Base-by-base conservation (phyloP, 352 stramenopile species). In the Phytophthora lateralis region DNA sequence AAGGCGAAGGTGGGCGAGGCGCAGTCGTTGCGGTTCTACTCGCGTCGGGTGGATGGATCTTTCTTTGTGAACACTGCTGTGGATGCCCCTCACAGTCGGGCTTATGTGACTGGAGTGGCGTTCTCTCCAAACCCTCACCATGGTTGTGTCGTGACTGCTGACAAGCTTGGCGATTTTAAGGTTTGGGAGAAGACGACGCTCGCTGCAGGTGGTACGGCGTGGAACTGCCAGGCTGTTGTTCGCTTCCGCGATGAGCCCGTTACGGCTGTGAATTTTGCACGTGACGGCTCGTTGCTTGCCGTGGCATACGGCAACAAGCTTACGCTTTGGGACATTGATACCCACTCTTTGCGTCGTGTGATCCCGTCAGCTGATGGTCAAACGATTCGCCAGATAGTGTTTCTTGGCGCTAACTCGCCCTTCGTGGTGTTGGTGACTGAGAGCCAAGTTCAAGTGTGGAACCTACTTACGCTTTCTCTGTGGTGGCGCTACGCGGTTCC, bases 41-140 rank as follows among this genome's bases (percentile, higher is more conserved):
- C 80, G 38, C 82, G 84, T 20, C 82, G 82, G 18, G 79, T 83
- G 41, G 75, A 95, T 47, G 84, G 84, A 12, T 78, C 70, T 5
- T 96, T 95, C 60, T 83, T 83, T 54, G 79, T 95, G 9, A 82
- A 90, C 63, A 96, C 88, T 32, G 80, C 88, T 29, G 77, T 97
- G 12, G 85, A 95, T 43, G 73, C 80, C 5, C 87, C 89, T 51
- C 89, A 97, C 53, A 79, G 75, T n/a, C 66, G 55, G 6, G 66
- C 73, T 3, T 44, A 43, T 2, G 74, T 91, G 26, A 90, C 84
- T 18, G 76, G 60, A 26, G 58, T 91, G 32, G 76, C 75, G 24
- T 93, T 77, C 43, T 90, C 74, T 17, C 78, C 72, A 7, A 26
- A 44, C 18, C 76, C 71, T 12, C 17, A 37, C 15, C 62, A 72